Evolutionary conservation across 768 basidiomycete species (phyloP).

Genomic region (Strobilomyces dryophilus): DNA sequence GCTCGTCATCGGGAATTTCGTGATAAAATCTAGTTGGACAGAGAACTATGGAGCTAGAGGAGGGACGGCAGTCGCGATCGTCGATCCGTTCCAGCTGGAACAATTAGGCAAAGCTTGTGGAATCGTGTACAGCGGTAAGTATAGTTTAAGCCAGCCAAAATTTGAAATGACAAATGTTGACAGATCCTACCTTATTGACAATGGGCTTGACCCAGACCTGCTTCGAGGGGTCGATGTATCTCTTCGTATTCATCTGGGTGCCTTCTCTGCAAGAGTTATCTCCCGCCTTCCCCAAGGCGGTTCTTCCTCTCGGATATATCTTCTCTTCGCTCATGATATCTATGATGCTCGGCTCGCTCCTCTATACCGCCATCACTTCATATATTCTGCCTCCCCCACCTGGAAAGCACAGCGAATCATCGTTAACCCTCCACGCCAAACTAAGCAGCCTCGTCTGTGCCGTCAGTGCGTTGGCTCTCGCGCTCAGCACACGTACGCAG

Average conservation of each 20-base stretch:
- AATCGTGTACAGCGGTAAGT: conserved; percentile 50
- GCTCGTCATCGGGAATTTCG: conserved; percentile 50
- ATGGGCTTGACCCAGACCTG: conserved; percentile 74
- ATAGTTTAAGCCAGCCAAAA: background rate
- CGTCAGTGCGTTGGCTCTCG: conserved; percentile 52
- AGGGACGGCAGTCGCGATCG: conserved; percentile 12
- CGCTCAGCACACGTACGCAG: conserved; percentile 40
- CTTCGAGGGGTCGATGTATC: conserved; percentile 83
- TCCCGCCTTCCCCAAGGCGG: conserved; percentile 25
- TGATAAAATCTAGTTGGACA: conserved; percentile 55
- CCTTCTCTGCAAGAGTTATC: conserved; percentile 66
- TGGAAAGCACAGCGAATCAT: conserved; percentile 30
- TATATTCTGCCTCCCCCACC: conserved; percentile 20
- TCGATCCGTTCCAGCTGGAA: conserved; percentile 47
- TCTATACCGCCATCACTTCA: conserved; percentile 54
- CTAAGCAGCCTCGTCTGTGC: conserved; percentile 63
- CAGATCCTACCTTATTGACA: conserved; percentile 59
- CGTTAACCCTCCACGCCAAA: conserved; percentile 60
- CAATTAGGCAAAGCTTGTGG: conserved; percentile 53
- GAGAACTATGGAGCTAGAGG: conserved; percentile 65
- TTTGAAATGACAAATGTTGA: background rate
- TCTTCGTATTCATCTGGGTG: conserved; percentile 83
- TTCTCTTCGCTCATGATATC: conserved; percentile 79
- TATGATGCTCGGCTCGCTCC: conserved; percentile 75
- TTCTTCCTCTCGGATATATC: conserved; percentile 72